Base-by-base conservation (phyloP, 331 rosid genomes). In the Pyracantha coccinea region DNA sequence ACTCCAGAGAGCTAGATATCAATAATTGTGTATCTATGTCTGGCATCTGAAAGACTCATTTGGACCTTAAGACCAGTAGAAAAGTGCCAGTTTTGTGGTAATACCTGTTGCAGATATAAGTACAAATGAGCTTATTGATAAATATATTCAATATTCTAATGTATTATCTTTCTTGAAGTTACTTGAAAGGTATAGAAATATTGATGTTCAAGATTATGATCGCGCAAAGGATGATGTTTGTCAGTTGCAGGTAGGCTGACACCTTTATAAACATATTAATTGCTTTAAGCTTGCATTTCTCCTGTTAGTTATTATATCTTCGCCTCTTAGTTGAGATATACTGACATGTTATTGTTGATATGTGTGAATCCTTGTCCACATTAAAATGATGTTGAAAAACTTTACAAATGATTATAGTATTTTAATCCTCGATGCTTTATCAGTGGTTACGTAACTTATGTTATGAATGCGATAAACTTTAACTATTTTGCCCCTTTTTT, bases 191-290 rank as follows among this genome's bases (percentile, higher is more conserved):
- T 75, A 82, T 78, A 92, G 81, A 74, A 78, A 83, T 77, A 69
- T 94, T 68, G 93, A 94, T 70, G 81, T 79, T 47, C 95, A 92
- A 32, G 99, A 94, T 71, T 94, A 88, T 83, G 87, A 81, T 81
- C 92, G 89, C 61, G 64, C 86, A 78, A 94, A 90, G 87, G 83
- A 77, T n/a, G 86, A 86, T 55, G 91, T 82, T 82, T 81, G 61
- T 74, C 90, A 82, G 69, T 53, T 88, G 91, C 84, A 85, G 99
- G 99, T 94, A 72, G 38, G 79, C 66, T 44, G 47, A 55, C 58
- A 24, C 19, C 28, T 8, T 19, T 7, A 32, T 60, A 44, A 35
- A 17, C 12, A 13, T 23, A 65, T 53, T 4, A n/a, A 29, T 63
- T 19, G 25, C 71, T 63, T 63, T 4, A 16, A 24, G 54, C 31